Conservation (phyloP, 331 rosid genomes). For the Pyracantha coccinea region DNA sequence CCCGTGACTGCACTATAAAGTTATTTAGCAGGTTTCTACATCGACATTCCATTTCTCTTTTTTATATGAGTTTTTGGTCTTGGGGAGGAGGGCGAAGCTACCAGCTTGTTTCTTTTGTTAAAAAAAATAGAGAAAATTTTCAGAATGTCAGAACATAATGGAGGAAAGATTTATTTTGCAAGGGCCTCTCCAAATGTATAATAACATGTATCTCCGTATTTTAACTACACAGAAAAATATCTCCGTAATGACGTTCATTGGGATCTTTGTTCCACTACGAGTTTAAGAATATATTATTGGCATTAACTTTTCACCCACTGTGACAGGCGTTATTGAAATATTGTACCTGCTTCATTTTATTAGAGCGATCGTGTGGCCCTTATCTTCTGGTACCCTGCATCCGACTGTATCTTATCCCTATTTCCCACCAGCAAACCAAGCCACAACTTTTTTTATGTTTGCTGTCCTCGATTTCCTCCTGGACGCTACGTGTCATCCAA, state of each 20-base stretch:
- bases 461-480: background rate
- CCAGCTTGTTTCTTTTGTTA: too few relatives aligned
- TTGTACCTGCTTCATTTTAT: too few relatives aligned
- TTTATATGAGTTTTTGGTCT: background rate
- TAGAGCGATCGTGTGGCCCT: background rate
- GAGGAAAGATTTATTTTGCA: too few relatives aligned
- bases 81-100: too few relatives aligned
- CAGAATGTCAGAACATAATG: too few relatives aligned
- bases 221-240: accelerated
- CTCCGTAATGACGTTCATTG: too few relatives aligned
- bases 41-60: background rate
- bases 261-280: too few relatives aligned
- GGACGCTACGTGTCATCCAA: background rate
- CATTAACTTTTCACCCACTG: background rate
- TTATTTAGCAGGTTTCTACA: background rate
- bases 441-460: background rate
- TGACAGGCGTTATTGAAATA: too few relatives aligned
- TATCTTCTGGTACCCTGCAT: background rate
- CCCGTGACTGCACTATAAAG: background rate
- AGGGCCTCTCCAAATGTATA: accelerated
- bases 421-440: background rate
- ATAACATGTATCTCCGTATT: too few relatives aligned
- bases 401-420: conserved; percentile 5
- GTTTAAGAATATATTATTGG: too few relatives aligned
- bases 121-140: too few relatives aligned